Evolutionary conservation across 1,139 yeast genomes (phyloP).

Genomic region (Candida sp.): DNA sequence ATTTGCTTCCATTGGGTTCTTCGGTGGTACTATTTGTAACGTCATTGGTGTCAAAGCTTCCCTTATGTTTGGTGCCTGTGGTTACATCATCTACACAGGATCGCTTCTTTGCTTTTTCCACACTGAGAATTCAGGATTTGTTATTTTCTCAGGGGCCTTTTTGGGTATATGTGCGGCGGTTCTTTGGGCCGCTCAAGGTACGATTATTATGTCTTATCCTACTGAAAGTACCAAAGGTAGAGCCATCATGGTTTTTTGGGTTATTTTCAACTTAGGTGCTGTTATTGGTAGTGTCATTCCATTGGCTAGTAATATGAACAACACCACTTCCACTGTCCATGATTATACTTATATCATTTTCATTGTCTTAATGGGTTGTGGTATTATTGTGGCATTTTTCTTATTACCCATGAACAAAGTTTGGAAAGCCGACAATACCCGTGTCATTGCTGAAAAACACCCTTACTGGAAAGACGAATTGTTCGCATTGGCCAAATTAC

Average conservation of each 20-base stretch:
- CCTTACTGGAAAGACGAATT: conserved; percentile 50
- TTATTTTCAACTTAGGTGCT: conserved; percentile 62
- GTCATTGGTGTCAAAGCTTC: conserved; percentile 46
- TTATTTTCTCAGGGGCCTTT: conserved; percentile 57
- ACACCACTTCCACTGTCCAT: conserved; percentile 33
- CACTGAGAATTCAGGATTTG: conserved; percentile 49
- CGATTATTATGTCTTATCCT: conserved; percentile 56
- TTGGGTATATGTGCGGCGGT: conserved; percentile 56
- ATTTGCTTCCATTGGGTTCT: conserved; percentile 56
- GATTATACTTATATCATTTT: conserved; percentile 60
- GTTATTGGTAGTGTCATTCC: conserved; percentile 57
- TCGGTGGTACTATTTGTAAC: conserved; percentile 60
- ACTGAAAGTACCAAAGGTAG: conserved; percentile 53
- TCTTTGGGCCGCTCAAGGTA: conserved; percentile 63
- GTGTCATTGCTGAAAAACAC: conserved; percentile 40
- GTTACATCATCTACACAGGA: conserved; percentile 54
- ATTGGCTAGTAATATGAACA: conserved; percentile 47
- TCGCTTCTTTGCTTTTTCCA: conserved; percentile 48
- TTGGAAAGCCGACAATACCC: conserved; percentile 50
- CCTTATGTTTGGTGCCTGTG: conserved; percentile 52
- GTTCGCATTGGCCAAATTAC: conserved; percentile 32
- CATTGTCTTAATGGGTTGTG: conserved; percentile 50
- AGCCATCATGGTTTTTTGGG: conserved; percentile 58
- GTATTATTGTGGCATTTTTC: conserved; percentile 42
- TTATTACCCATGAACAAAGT: conserved; percentile 52